Evolutionary conservation across 257 asterid species (phyloP).

Genomic region (Paulownia fortunei): DNA sequence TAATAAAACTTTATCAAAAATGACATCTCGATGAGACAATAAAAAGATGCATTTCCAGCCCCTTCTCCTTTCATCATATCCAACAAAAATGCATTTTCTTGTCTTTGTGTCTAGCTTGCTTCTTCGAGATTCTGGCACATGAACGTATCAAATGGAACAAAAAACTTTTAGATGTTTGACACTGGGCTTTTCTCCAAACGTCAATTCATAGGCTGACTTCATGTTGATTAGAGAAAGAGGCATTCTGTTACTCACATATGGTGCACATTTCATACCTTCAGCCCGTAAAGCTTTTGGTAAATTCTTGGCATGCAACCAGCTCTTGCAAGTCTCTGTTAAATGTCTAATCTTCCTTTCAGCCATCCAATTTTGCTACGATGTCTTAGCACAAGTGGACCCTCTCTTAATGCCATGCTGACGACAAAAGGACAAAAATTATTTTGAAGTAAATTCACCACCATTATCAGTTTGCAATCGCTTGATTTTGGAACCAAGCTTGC

Average conservation of each 20-base stretch:
- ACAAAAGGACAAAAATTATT: too few relatives aligned
- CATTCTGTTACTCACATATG: background rate
- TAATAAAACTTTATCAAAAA: slow-evolving; percentile 7
- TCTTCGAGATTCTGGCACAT: background rate
- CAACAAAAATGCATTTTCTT: slow-evolving; percentile 26
- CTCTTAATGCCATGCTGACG: background rate
- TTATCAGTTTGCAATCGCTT: too few relatives aligned
- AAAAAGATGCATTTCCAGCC: slow-evolving; percentile 28
- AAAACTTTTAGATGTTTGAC: background rate
- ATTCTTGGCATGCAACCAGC: background rate
- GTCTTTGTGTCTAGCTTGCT: slow-evolving; percentile 26
- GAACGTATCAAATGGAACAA: background rate
- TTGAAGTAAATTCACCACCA: too few relatives aligned
- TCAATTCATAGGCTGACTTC: too few relatives aligned
- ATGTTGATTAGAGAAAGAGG: background rate
- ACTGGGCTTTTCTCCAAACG: background rate
- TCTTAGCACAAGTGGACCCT: too few relatives aligned
- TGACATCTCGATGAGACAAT: slow-evolving; percentile 20
- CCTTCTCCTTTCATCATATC: slow-evolving; percentile 24
- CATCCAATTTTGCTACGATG: background rate
- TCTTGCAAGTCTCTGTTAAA: background rate
- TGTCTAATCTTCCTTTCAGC: background rate
- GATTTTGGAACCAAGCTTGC: too few relatives aligned
- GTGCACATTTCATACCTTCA: background rate
- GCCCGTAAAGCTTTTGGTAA: background rate